Evolutionary conservation across 129 eudicot genomes (phyloP), one percentile per base, ranked within the genome.

Genomic region (Lonicera japonica): DNA sequence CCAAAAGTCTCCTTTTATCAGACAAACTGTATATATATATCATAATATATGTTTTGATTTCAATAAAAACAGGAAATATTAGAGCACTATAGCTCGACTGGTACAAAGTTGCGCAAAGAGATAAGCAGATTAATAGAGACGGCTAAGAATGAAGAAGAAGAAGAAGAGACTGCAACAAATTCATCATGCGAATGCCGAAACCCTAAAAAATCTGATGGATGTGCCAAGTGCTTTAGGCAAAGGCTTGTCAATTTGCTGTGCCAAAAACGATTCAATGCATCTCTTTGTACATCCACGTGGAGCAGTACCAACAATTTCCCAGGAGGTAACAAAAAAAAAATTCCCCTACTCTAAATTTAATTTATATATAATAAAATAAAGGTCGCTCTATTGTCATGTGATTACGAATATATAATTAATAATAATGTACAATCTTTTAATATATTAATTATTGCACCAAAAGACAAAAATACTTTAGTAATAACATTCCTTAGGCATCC

Each of bases 281-380:
- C 20, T 19, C 71, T 73, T 13, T 59, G 77, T 43, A 65, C 58
- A 48, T 73, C 77, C 24, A 46, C 17, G 25, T 73, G 77, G 77
- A 58, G 23, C 21, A 57, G 19, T 24, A 58, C 77, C 12, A 58
- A 34, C 12, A 50, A 50, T 2, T 25, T 66, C 12, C 68, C 68
- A 0, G 75, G 69, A 52, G 67, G 63, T 64, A 62, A 29, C 36
- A 29, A 29, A 29, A 29, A 29, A 29, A 29, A 29, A 43, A 4
- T 43, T 14, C 50, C 16, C 43, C 5, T 38, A 5, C 5, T 38
- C 43, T 38, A 38, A 38, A 38, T 38, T 38, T n/a, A n/a, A n/a
- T n/a, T n/a, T n/a, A n/a, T n/a, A n/a, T n/a, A n/a, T n/a, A n/a
- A n/a, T n/a, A n/a, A n/a, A n/a, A n/a, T n/a, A n/a, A n/a, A n/a